Percentiles rank a stretch among this genome's conserved stretches.
These are phyloP conservation scores for Boletus vermiculosoides DNA, from an alignment of 768 basidiomycete genomes.

Conservation along the genomic window DNA sequence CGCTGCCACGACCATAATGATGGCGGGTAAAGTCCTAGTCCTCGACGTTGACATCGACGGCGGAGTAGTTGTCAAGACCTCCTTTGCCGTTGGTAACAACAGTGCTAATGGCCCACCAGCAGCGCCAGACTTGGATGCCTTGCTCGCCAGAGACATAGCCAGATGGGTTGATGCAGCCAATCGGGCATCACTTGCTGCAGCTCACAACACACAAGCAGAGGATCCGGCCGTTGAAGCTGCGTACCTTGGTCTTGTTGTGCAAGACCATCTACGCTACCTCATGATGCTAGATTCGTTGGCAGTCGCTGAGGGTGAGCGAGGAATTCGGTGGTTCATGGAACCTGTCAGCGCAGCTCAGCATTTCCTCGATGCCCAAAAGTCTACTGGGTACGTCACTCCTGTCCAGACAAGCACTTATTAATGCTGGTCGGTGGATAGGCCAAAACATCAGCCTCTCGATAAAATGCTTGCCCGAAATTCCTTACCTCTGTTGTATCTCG, in stretches of 20 bases:
- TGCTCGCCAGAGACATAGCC: slow-evolving; percentile 55
- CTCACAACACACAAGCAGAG: slow-evolving; percentile 38
- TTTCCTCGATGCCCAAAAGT: slow-evolving; percentile 19
- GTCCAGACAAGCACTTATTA: neutral
- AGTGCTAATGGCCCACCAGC: slow-evolving; percentile 47
- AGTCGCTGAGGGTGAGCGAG: slow-evolving; percentile 50
- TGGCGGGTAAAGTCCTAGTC: slow-evolving; percentile 80
- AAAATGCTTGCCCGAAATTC: slow-evolving; percentile 56
- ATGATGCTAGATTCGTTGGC: slow-evolving; percentile 73
- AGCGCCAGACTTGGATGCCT: slow-evolving; percentile 51
- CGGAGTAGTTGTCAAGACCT: slow-evolving; percentile 60
- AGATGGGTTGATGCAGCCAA: slow-evolving; percentile 52
- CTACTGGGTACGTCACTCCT: slow-evolving; percentile 14
- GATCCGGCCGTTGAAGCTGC: slow-evolving; percentile 52
- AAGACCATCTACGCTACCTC: slow-evolving; percentile 62
- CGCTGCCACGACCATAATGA: slow-evolving; percentile 50
- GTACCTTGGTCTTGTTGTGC: slow-evolving; percentile 44
- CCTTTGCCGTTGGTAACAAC: slow-evolving; percentile 58
- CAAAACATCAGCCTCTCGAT: slow-evolving; percentile 55
- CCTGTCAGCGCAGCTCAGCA: slow-evolving; percentile 21
- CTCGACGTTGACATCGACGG: slow-evolving; percentile 66
- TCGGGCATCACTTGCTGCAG: slow-evolving; percentile 19
- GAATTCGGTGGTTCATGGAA: slow-evolving; percentile 74
- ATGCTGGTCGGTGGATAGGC: slow-evolving; percentile 28
- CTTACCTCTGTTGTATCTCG: slow-evolving; percentile 71